phyloP scores from a whole-genome alignment of 176 grass and related monocot genomes.

The Zizania latifolia region DNA sequence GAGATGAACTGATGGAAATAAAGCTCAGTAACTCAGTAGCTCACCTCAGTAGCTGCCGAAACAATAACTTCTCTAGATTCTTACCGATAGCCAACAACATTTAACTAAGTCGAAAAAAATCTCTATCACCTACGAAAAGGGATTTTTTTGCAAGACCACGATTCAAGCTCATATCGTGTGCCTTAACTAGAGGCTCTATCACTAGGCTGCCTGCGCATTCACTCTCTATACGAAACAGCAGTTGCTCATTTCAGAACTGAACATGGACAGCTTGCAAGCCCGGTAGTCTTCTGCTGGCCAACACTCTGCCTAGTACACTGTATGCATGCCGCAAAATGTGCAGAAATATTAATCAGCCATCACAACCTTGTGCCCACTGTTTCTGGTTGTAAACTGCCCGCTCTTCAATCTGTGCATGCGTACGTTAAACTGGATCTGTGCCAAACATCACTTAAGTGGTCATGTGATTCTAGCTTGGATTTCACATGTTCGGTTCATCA shows the following conservation, averaged over 20 bases:
- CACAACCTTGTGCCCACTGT: not conserved
- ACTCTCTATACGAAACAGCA: not conserved
- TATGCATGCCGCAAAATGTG: not conserved
- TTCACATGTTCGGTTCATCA: constrained; percentile 17
- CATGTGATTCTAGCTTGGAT: constrained; percentile 8
- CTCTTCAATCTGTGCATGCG: not conserved
- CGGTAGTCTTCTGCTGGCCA: not conserved
- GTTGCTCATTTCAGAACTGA: not conserved
- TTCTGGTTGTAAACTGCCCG: not conserved
- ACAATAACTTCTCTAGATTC: no score
- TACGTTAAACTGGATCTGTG: not conserved
- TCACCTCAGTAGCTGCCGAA: no score
- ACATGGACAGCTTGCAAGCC: not conserved
- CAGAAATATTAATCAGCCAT: not conserved
- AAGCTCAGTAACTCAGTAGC: no score
- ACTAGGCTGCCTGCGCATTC: no score
- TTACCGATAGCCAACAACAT: no score
- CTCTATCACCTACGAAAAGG: no score
- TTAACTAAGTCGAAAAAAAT: no score
- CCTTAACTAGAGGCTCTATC: no score
- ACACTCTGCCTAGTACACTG: not conserved
- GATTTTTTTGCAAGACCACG: no score
- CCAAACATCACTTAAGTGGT: not conserved
- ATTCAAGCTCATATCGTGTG: no score
- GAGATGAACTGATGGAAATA: not conserved